A percentile compares a stretch with the other conserved stretches of the same genome.
Conservation (phyloP, 2,329 filamentous ascomycete genomes). For the Orbilia brochopaga region DNA sequence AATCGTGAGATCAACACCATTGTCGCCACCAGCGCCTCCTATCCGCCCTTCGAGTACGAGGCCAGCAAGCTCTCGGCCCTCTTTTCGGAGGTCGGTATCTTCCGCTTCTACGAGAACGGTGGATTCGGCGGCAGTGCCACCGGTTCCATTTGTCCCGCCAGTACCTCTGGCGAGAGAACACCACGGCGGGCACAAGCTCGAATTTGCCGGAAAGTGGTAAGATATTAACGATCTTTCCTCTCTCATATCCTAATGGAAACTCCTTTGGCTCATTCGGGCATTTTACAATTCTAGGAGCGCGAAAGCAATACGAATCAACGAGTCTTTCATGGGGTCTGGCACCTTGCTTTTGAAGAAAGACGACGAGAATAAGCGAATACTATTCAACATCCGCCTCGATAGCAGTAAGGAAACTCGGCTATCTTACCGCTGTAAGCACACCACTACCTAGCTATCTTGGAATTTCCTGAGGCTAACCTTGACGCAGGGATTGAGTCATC, state of each 20-base stretch:
- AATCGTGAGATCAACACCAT: constrained; percentile 16
- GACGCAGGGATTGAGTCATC: constrained; percentile 41
- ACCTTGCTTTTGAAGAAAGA: constrained; percentile 36
- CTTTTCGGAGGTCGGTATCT: constrained; percentile 31
- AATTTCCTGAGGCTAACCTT: not conserved
- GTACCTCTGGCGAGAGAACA: constrained; percentile 13
- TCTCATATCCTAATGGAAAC: not conserved
- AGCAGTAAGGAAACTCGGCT: constrained; percentile 39
- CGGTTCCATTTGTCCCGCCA: constrained; percentile 10
- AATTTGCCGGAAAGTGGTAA: constrained; percentile 48
- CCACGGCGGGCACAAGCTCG: constrained; percentile 31
- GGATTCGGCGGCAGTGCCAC: not conserved
- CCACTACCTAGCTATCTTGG: not conserved
- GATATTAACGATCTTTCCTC: not conserved
- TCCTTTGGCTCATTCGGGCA: not conserved
- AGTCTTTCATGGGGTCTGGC: constrained; percentile 41
- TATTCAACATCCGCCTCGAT: constrained; percentile 33
- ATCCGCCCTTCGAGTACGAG: constrained; percentile 15
- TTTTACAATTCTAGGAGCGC: constrained; percentile 15
- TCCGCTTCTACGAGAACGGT: constrained; percentile 16
- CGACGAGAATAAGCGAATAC: constrained; percentile 24
- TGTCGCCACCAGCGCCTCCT: constrained; percentile 8
- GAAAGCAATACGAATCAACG: constrained; percentile 37
- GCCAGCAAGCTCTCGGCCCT: constrained; percentile 35
- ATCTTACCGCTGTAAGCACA: constrained; percentile 42